These are phyloP conservation scores for Corrigiola litoralis DNA, from an alignment of 179 eudicot species.

Conservation along the genomic window DNA sequence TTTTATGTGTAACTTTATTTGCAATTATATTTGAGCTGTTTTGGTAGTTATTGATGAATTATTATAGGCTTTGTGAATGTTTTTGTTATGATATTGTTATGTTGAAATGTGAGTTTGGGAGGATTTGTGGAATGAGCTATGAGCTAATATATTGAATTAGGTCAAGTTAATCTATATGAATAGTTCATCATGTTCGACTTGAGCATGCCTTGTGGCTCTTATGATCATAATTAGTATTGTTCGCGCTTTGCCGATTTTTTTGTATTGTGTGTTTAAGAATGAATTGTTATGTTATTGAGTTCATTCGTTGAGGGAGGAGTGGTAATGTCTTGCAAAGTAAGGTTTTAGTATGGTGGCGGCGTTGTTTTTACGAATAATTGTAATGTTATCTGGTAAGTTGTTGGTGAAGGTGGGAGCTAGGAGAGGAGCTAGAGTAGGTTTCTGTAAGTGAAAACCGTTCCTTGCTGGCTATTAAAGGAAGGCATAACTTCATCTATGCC, in stretches of 20 bases:
- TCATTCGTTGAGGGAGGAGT: background rate
- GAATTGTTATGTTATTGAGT: background rate
- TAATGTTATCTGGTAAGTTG: background rate
- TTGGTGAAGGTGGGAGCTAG: background rate
- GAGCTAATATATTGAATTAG: no score
- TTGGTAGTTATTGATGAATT: background rate
- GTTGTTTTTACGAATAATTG: background rate
- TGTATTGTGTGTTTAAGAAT: no score
- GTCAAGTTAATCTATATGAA: no score
- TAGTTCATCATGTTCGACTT: no score
- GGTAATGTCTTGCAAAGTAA: background rate
- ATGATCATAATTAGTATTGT: no score
- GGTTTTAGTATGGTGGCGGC: background rate
- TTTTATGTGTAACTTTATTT: background rate
- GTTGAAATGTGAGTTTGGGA: no score
- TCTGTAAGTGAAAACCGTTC: background rate
- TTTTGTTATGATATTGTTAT: no score
- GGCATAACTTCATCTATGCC: constrained; percentile 5
- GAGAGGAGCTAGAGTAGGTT: background rate
- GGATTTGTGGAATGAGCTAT: no score
- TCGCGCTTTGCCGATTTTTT: no score
- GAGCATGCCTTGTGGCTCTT: no score
- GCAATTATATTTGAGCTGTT: background rate
- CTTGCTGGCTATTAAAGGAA: constrained; percentile 15
- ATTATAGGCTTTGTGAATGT: no score